These are phyloP conservation scores for Acanthamoeba triangularis DNA, from an alignment of 208 protist genomes.

Conservation along the genomic window DNA sequence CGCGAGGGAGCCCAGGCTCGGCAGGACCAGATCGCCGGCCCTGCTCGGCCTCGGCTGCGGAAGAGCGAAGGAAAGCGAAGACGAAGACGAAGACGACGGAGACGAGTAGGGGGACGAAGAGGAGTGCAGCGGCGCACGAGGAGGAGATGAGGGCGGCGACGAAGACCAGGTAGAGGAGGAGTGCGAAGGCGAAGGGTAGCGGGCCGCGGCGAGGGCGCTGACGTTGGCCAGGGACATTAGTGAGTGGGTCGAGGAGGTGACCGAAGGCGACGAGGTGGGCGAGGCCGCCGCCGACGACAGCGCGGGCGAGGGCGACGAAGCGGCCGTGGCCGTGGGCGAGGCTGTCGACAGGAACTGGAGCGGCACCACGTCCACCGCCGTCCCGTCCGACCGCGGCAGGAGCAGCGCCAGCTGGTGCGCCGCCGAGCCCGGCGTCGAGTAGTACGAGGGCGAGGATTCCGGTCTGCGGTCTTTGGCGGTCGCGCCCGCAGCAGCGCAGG, in stretches of 20 bases:
- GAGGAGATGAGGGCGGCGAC: neutral
- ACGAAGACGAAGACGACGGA: neutral
- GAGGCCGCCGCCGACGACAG: neutral
- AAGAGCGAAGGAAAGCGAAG: neutral
- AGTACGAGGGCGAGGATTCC: neutral
- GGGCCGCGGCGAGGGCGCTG: neutral
- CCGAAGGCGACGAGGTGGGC: neutral
- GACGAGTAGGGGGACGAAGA: neutral
- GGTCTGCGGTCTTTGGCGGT: neutral
- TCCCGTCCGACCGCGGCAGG: slow-evolving; percentile 10
- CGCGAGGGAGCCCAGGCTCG: neutral
- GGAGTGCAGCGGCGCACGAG: neutral
- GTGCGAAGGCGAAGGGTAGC: neutral
- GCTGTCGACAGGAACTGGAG: neutral
- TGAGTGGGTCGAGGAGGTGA: neutral
- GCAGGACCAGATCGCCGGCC: neutral
- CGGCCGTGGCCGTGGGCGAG: neutral
- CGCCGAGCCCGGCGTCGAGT: neutral
- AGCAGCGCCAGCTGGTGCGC: slow-evolving; percentile 18
- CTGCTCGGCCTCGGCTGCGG: neutral
- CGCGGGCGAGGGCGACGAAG: neutral
- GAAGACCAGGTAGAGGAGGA: neutral
- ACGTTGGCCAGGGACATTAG: slow-evolving; percentile 32
- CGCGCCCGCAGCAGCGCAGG: neutral
- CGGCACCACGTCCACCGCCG: slow-evolving; percentile 23